Percentiles rank a stretch among this genome's conserved stretches.
These are phyloP conservation scores for Penicillium cataractarum DNA, from an alignment of 495 filamentous ascomycete genomes.

Conservation along the genomic window DNA sequence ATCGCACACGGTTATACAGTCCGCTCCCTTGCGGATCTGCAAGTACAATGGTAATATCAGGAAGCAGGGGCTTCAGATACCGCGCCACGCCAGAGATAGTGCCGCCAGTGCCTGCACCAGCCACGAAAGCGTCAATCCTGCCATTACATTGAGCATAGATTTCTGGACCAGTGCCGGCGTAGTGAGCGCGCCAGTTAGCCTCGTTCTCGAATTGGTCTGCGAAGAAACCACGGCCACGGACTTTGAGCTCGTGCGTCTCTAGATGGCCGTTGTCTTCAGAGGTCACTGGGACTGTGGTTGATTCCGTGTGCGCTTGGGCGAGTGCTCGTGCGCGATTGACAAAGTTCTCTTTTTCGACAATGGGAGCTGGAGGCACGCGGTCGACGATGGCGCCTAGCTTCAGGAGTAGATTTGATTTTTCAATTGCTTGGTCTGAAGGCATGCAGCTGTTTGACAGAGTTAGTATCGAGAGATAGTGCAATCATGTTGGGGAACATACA, in stretches of 20 bases:
- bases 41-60: constrained; percentile 71
- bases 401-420: constrained; percentile 86
- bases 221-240: constrained; percentile 72
- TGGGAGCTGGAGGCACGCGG: constrained; percentile 86
- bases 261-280: constrained; percentile 14
- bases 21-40: constrained; percentile 96
- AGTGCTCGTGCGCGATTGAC: constrained; percentile 88
- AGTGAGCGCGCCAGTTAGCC: constrained; percentile 86
- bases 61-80: constrained; percentile 73
- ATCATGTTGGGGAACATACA: constrained; percentile 51
- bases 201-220: constrained; percentile 94
- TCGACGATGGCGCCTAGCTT: constrained; percentile 91
- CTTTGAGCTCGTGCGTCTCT: constrained; percentile 21
- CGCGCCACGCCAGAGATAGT: constrained; percentile 86
- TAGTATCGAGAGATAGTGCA: constrained; percentile 8
- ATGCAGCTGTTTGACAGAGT: constrained; percentile 65
- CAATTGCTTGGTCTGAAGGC: constrained; percentile 86
- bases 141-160: constrained; percentile 80
- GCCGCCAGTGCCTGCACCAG: constrained; percentile 94
- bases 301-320: constrained; percentile 68
- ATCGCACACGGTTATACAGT: constrained; percentile 84
- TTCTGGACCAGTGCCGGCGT: constrained; percentile 83
- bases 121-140: constrained; percentile 82
- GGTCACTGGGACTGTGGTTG: constrained; percentile 35
- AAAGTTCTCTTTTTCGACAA: constrained; percentile 87